These are phyloP conservation scores for Didymella pinodella DNA, from an alignment of 2,329 filamentous ascomycete genomes.

Conservation along the genomic window DNA sequence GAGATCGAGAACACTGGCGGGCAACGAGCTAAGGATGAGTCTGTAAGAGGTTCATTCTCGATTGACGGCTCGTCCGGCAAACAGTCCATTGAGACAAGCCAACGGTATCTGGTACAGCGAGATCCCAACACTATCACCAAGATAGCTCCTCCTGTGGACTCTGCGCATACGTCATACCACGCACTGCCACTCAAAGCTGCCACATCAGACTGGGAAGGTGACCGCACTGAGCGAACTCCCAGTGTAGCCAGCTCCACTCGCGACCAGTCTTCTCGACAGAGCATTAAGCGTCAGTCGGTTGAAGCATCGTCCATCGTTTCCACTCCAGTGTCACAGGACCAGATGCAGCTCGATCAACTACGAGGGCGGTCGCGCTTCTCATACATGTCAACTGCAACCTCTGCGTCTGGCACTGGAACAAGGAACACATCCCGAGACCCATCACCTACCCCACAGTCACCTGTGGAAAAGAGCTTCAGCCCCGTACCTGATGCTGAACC, in stretches of 20 bases:
- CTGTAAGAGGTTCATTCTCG: slow-evolving; percentile 39
- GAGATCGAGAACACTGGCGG: slow-evolving; percentile 76
- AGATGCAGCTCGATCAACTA: slow-evolving; percentile 48
- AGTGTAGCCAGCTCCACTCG: slow-evolving; percentile 44
- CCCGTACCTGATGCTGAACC: slow-evolving; percentile 31
- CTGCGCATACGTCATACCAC: slow-evolving; percentile 42
- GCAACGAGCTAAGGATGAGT: slow-evolving; percentile 58
- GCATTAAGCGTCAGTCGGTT: slow-evolving; percentile 42
- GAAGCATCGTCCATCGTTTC: slow-evolving; percentile 48
- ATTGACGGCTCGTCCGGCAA: slow-evolving; percentile 37
- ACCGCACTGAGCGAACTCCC: slow-evolving; percentile 36
- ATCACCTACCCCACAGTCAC: slow-evolving; percentile 48
- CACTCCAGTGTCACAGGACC: slow-evolving; percentile 47
- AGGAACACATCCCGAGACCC: slow-evolving; percentile 47
- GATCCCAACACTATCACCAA: slow-evolving; percentile 44
- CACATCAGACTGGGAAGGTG: slow-evolving; percentile 44
- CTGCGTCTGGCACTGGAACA: slow-evolving; percentile 44
- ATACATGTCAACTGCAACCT: slow-evolving; percentile 49
- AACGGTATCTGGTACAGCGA: slow-evolving; percentile 50
- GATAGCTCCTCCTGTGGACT: slow-evolving; percentile 47
- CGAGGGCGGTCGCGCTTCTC: slow-evolving; percentile 50
- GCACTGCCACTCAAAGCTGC: slow-evolving; percentile 42
- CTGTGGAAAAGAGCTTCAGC: slow-evolving; percentile 39
- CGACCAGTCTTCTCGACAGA: slow-evolving; percentile 37
- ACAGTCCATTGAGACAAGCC: slow-evolving; percentile 42